These are phyloP conservation scores for Panellus pusillus DNA, from an alignment of 768 basidiomycete genomes.

Conservation along the genomic window DNA sequence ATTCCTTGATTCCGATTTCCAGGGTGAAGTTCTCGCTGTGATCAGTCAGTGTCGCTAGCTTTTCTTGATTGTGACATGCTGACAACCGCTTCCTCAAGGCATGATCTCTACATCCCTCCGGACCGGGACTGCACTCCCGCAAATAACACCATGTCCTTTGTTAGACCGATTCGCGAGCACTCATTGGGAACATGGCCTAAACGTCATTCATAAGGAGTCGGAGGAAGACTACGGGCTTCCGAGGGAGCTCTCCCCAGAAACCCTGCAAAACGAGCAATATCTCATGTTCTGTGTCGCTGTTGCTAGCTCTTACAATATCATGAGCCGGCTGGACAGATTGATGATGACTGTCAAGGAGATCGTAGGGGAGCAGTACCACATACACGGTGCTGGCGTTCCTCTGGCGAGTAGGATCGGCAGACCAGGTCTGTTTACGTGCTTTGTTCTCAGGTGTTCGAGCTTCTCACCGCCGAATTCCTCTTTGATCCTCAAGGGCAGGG, in stretches of 20 bases:
- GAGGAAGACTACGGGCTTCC: conserved; percentile 80
- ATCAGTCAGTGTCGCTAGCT: conserved; percentile 51
- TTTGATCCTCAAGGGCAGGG: conserved; percentile 88
- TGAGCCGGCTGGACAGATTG: conserved; percentile 72
- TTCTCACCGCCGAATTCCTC: conserved; percentile 87
- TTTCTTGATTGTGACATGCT: neutral
- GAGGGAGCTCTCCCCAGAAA: conserved; percentile 65
- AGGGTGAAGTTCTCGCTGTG: conserved; percentile 83
- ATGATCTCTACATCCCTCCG: conserved; percentile 78
- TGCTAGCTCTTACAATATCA: conserved; percentile 64
- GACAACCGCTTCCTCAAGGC: conserved; percentile 37
- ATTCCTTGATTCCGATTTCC: conserved; percentile 75
- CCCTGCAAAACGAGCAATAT: conserved; percentile 77
- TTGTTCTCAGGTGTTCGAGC: conserved; percentile 67
- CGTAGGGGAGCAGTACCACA: conserved; percentile 85
- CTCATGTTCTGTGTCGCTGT: conserved; percentile 76
- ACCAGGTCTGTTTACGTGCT: conserved; percentile 19
- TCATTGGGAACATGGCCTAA: conserved; percentile 50
- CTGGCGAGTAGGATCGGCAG: conserved; percentile 19
- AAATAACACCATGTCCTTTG: conserved; percentile 80
- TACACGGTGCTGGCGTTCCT: conserved; percentile 60
- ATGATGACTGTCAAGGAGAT: conserved; percentile 85
- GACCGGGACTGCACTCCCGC: conserved; percentile 74
- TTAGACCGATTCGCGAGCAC: conserved; percentile 45
- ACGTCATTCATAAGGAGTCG: conserved; percentile 67